Conservation (phyloP, 176 grass and related monocot species). For the Lolium multiflorum region DNA sequence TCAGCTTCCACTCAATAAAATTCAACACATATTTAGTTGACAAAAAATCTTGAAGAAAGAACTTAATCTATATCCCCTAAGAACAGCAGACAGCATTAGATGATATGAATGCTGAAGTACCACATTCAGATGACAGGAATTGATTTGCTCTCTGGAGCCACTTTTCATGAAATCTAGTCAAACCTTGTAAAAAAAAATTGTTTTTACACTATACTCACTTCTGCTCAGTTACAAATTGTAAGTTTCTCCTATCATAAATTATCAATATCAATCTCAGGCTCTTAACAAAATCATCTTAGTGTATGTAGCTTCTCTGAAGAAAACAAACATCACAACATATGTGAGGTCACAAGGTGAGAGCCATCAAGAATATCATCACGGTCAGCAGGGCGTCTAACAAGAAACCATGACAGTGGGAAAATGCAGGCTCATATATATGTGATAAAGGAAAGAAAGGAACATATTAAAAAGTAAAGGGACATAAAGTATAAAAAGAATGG, state of each 20-base stretch:
- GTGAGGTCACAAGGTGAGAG: not conserved
- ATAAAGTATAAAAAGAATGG: constrained; percentile 16
- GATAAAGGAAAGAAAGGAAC: constrained; percentile 10
- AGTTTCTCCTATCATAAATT: constrained; percentile 15
- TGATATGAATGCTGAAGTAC: not conserved
- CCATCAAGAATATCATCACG: not conserved
- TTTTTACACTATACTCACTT: not conserved
- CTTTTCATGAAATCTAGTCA: constrained; percentile 6
- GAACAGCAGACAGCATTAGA: constrained; percentile 5
- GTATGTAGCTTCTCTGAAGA: not conserved
- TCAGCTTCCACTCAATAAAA: constrained; percentile 18
- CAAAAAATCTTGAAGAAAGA: constrained; percentile 17
- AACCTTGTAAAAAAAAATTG: not conserved
- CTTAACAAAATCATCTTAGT: not conserved
- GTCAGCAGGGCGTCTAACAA: constrained; percentile 18
- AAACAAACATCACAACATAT: not conserved
- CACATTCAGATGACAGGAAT: constrained; percentile 27
- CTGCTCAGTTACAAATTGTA: not conserved
- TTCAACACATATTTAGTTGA: not conserved
- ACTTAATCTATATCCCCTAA: not conserved
- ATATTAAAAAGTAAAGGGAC: constrained; percentile 19
- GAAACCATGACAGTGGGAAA: not conserved
- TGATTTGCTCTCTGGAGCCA: not conserved
- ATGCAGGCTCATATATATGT: constrained; percentile 16
- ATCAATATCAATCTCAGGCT: constrained; percentile 1